These are phyloP conservation scores for Rhodotorula glutinis DNA, from an alignment of 1,284 basidiomycete genomes.

Conservation along the genomic window DNA sequence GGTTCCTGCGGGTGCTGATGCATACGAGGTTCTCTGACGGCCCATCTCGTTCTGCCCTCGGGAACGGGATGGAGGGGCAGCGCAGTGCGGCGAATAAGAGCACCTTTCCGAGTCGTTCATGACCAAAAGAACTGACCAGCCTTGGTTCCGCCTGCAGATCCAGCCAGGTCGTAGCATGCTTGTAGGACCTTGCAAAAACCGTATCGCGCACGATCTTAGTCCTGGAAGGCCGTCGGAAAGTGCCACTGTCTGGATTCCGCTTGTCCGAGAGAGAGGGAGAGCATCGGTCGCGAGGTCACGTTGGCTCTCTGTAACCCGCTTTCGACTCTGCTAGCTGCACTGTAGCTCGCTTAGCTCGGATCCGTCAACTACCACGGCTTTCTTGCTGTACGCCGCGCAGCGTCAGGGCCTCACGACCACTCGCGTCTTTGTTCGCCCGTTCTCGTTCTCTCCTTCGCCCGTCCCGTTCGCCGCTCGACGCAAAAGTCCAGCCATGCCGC, in stretches of 20 bases:
- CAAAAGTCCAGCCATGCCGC: constrained; percentile 27
- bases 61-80: background rate
- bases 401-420: constrained; percentile 6
- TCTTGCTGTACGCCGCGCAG: constrained; percentile 13
- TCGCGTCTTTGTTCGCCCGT: constrained; percentile 13
- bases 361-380: constrained; percentile 8
- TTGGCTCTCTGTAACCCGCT: too few species aligned
- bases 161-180: too few species aligned
- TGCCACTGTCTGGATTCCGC: too few species aligned
- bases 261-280: too few species aligned
- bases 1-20: constrained; percentile 5
- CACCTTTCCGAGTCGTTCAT: too few species aligned
- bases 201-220: too few species aligned
- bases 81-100: too few species aligned
- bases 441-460: constrained; percentile 10
- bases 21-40: constrained; percentile 13
- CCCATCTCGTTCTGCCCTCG: background rate
- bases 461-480: constrained; percentile 14
- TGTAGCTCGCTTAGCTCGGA: background rate
- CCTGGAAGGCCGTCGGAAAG: too few species aligned
- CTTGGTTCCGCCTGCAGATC: too few species aligned
- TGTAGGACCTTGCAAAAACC: too few species aligned
- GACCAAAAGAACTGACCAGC: too few species aligned
- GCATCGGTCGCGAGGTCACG: too few species aligned
- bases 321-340: background rate